Conservation (phyloP, 2,329 filamentous ascomycete genomes). For the Fusarium concolor region DNA sequence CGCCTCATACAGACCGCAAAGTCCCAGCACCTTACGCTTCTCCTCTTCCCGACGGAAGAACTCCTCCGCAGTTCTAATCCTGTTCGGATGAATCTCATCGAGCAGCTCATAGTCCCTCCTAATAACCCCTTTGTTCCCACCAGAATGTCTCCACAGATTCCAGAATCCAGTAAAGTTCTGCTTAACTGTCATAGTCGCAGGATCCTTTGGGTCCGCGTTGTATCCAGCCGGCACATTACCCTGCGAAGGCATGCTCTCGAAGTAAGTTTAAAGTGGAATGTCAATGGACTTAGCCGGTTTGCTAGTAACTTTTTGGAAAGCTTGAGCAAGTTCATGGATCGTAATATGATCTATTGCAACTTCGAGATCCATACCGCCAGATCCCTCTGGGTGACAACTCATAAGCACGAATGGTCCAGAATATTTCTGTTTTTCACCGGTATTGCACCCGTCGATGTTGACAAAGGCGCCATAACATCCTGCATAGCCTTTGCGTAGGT, state of each 20-base stretch:
- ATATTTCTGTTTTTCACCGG: constrained; percentile 29
- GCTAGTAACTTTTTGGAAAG: constrained; percentile 23
- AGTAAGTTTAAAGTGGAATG: background rate
- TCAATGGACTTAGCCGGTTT: constrained; percentile 21
- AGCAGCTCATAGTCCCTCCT: constrained; percentile 16
- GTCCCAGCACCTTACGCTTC: background rate
- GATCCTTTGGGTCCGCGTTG: constrained; percentile 7
- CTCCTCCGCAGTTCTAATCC: constrained; percentile 18
- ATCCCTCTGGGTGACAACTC: background rate
- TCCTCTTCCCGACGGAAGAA: constrained; percentile 16
- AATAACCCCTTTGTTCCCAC: constrained; percentile 8
- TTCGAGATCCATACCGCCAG: constrained; percentile 18
- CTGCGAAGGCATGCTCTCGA: accelerated
- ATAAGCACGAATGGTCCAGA: constrained; percentile 16
- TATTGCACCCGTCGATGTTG: constrained; percentile 25
- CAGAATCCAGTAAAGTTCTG: constrained; percentile 31
- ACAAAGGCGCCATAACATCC: constrained; percentile 15
- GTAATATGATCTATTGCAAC: constrained; percentile 12
- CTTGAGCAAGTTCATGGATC: constrained; percentile 4
- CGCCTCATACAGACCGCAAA: background rate
- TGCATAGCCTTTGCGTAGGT: constrained; percentile 2
- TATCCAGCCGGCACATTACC: background rate
- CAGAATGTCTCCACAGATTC: constrained; percentile 20
- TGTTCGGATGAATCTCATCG: constrained; percentile 24
- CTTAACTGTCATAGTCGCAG: background rate